Evolutionary conservation across 805 yeast genomes (phyloP).

Genomic region (Barnettozyma botsteinii): DNA sequence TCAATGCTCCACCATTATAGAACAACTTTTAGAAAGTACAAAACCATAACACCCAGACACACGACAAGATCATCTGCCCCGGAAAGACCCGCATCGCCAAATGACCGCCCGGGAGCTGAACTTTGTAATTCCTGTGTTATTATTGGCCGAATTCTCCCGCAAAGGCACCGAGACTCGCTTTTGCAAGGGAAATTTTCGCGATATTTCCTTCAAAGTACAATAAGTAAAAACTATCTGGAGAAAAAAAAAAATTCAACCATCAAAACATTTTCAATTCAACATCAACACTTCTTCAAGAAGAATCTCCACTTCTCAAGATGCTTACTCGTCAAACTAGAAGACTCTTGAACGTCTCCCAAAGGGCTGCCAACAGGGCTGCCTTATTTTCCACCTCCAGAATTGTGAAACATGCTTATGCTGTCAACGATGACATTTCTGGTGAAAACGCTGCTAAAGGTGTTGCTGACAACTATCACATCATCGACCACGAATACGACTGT

Average conservation of each 20-base stretch:
- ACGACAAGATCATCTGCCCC: neutral
- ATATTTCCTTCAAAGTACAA: too few species aligned
- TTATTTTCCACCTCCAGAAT: conserved; percentile 22
- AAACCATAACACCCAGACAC: neutral
- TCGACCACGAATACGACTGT: conserved; percentile 98
- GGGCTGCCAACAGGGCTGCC: conserved; percentile 8
- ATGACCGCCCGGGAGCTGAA: conserved; percentile 1
- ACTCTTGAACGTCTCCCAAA: conserved; percentile 9
- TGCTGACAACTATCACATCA: conserved; percentile 75
- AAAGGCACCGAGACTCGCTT: conserved; percentile 9
- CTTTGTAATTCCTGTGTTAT: conserved; percentile 7
- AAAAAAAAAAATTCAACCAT: conserved; percentile 1
- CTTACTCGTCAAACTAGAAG: conserved; percentile 23
- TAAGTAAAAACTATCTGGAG: conserved; percentile 4
- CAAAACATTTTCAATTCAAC: neutral
- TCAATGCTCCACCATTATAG: too few species aligned
- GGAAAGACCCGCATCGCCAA: neutral
- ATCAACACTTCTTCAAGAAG: neutral
- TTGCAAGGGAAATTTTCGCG: neutral
- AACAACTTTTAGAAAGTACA: neutral
- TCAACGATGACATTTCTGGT: conserved; percentile 39
- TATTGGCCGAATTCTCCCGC: conserved; percentile 9
- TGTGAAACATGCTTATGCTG: conserved; percentile 24
- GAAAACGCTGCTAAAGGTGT: conserved; percentile 49
- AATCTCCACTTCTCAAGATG: too few species aligned